phyloP scores from a whole-genome alignment of 208 protist genomes.

The Leishmania turanica region DNA sequence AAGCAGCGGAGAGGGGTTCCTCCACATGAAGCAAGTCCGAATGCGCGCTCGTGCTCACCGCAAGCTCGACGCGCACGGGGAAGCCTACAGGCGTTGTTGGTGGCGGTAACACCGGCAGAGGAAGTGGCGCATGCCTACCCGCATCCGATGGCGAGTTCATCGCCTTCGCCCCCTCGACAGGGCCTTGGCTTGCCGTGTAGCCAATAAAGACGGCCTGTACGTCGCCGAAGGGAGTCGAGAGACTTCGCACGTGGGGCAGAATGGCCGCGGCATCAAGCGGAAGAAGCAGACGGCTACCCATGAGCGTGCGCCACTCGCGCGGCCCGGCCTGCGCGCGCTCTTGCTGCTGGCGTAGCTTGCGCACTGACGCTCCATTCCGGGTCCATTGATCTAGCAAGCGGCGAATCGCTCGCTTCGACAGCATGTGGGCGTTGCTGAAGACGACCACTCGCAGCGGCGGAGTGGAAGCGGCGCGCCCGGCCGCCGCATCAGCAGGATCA shows the following conservation, averaged over 20 bases:
- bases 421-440: constrained; percentile 63
- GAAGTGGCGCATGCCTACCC: background rate
- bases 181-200: background rate
- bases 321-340: background rate
- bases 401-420: constrained; percentile 54
- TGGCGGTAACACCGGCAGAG: background rate
- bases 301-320: constrained; percentile 17
- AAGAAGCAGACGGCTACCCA: background rate
- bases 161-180: background rate
- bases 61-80: background rate
- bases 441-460: constrained; percentile 35
- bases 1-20: constrained; percentile 50
- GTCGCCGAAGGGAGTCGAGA: constrained; percentile 46
- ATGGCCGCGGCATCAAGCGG: background rate
- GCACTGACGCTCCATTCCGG: constrained; percentile 46
- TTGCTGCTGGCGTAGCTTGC: background rate
- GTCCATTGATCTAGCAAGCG: constrained; percentile 81
- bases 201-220: constrained; percentile 56
- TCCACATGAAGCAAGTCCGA: constrained; percentile 41
- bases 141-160: background rate
- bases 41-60: constrained; percentile 1
- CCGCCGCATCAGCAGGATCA: background rate
- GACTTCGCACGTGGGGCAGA: constrained; percentile 15
- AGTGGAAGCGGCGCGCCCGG: background rate
- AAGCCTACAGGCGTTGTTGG: background rate